Base-by-base conservation (phyloP, 306 rosid genomes). In the Prunus kanzakura region DNA sequence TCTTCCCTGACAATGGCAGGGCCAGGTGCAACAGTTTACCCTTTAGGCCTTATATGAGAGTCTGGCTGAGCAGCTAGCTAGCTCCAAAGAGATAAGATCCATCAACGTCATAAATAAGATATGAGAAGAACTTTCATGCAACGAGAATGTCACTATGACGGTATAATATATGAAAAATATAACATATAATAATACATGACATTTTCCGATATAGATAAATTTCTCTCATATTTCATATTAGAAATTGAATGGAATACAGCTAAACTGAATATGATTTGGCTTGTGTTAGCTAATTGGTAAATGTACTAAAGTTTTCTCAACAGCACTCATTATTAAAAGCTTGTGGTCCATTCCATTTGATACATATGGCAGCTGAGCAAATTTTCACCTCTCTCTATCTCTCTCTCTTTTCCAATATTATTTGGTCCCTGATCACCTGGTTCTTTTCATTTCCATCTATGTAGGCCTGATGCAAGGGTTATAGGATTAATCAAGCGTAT, bases 391-490 rank as follows among this genome's bases (percentile, higher is more conserved):
- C 14, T 9, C 61, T 25, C 27, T 32, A 2, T 27, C 61, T 25
- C 25, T 55, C 1, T 9, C 61, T n/a, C 14, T 20, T 1, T 56
- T 1, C 27, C 12, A n/a, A 22, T 19, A 55, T 61, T 61, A 16
- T 11, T 61, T 73, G 47, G 51, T 86, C 63, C 41, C 57, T 79
- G 62, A 61, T 69, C 18, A 13, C 57, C 50, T 78, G 18, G 64
- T 14, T 56, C 43, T 60, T 68, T 60, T 73, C 49, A 19, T 74
- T 78, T 85, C 56, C 29, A 76, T 56, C 56, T 62, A 55, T 78
- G 10, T 60, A 95, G 99, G 87, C 97, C 97, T 69, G 97, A 95
- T 87, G 13, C 71, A 73, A 89, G 99, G 82, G 97, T 95, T 61
- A 85, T 82, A 83, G 87, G 83, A 79, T 82, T 93, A 63, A 88